These are phyloP conservation scores for Spergularia bocconei DNA, from an alignment of 148 eudicot species.

Conservation along the genomic window DNA sequence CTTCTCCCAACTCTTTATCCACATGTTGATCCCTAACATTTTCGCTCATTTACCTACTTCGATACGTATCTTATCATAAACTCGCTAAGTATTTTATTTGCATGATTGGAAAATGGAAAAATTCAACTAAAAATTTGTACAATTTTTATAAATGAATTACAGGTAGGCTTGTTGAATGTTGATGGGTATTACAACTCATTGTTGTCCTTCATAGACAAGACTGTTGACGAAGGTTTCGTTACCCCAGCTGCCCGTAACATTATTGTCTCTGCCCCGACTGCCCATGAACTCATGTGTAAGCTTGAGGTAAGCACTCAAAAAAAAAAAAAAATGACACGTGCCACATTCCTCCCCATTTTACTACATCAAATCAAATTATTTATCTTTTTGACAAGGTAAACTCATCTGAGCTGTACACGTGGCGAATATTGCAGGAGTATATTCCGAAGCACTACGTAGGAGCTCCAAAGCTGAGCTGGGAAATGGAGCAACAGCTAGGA, in stretches of 20 bases:
- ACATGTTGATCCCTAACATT: background rate
- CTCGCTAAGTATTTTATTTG: too few species aligned
- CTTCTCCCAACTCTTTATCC: too few species aligned
- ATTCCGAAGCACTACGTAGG: constrained; percentile 51
- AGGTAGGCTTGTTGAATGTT: constrained; percentile 90
- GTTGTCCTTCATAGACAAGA: constrained; percentile 83
- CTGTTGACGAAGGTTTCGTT: constrained; percentile 95
- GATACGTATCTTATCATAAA: too few species aligned
- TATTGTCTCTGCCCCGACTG: constrained; percentile 82
- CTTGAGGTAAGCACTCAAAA: constrained; percentile 55
- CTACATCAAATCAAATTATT: too few species aligned
- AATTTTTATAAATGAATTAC: background rate
- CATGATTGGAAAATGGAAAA: too few species aligned
- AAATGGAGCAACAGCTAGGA: constrained; percentile 81
- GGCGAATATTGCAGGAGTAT: constrained; percentile 45
- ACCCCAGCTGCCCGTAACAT: constrained; percentile 86
- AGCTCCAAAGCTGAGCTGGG: constrained; percentile 67
- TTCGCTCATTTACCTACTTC: too few species aligned
- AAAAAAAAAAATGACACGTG: background rate
- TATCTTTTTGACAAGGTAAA: too few species aligned
- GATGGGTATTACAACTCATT: constrained; percentile 93
- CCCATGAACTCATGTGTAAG: constrained; percentile 79
- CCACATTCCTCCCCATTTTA: too few species aligned
- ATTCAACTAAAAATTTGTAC: too few species aligned
- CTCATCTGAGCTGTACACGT: background rate